Evolutionary conservation across 495 filamentous ascomycete genomes (phyloP).

Genomic region (Daldinia vernicosa): DNA sequence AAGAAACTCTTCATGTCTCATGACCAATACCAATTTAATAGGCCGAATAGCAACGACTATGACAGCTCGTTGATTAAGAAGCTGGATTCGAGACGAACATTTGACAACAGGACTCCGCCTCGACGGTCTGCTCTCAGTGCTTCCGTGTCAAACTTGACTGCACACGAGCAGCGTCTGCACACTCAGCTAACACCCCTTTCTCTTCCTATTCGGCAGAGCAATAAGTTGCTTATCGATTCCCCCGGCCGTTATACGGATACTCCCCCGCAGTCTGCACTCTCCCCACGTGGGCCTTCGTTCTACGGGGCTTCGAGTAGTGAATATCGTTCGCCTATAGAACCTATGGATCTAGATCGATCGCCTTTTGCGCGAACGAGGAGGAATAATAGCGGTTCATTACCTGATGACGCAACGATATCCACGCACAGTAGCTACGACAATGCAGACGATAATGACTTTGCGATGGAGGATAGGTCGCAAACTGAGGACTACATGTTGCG

Average conservation of each 20-base stretch:
- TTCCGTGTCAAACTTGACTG: constrained; percentile 51
- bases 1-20: constrained; percentile 56
- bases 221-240: constrained; percentile 52
- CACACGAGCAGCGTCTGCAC: constrained; percentile 58
- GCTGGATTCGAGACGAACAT: constrained; percentile 69
- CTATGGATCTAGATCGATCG: constrained; percentile 59
- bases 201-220: constrained; percentile 55
- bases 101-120: constrained; percentile 63
- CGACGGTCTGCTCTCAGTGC: constrained; percentile 63
- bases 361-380: constrained; percentile 68
- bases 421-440: constrained; percentile 60
- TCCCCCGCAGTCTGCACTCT: constrained; percentile 58
- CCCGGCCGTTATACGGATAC: constrained; percentile 56
- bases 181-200: constrained; percentile 60
- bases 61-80: constrained; percentile 83
- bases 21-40: constrained; percentile 61
- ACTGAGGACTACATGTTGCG: constrained; percentile 62
- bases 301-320: constrained; percentile 56
- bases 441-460: constrained; percentile 70
- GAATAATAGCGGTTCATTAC: constrained; percentile 56
- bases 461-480: constrained; percentile 71
- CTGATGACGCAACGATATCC: constrained; percentile 51
- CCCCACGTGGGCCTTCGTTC: constrained; percentile 60
- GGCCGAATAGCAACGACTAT: constrained; percentile 72
- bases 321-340: constrained; percentile 61